Evolutionary conservation across 305 asterid genomes (phyloP).

Genomic region (Coffea humblotiana): DNA sequence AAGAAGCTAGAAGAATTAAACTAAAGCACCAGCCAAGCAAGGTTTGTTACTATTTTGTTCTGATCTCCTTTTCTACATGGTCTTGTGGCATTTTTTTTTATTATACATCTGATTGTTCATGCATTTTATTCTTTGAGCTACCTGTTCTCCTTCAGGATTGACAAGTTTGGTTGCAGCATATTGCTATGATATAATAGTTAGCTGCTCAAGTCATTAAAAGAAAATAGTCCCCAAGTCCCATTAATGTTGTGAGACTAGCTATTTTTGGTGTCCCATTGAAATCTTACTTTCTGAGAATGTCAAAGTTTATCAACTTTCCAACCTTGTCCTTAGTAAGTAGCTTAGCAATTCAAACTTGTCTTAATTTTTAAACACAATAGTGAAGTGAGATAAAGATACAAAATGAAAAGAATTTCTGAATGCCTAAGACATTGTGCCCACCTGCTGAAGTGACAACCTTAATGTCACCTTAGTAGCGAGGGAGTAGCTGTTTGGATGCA

Average conservation of each 20-base stretch:
- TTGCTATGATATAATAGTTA: background rate
- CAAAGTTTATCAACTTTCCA: background rate
- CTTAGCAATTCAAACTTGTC: too few relatives aligned
- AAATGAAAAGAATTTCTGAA: background rate
- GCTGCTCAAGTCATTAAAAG: background rate
- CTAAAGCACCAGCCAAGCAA: constrained; percentile 90
- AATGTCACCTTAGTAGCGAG: too few relatives aligned
- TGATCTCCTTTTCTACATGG: background rate
- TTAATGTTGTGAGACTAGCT: too few relatives aligned
- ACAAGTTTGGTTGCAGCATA: background rate
- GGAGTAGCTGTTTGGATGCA: background rate
- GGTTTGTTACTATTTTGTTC: constrained; percentile 35
- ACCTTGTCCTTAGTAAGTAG: background rate
- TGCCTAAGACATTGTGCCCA: background rate
- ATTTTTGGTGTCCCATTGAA: too few relatives aligned
- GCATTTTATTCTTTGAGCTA: background rate
- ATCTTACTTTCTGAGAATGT: background rate
- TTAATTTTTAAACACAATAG: background rate
- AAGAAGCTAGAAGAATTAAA: constrained; percentile 85
- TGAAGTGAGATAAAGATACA: background rate
- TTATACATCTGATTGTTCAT: background rate
- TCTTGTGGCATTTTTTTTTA: background rate
- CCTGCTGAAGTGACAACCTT: too few relatives aligned
- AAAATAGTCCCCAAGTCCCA: background rate
- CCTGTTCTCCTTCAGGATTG: background rate